Evolutionary conservation across 768 basidiomycete species (phyloP).

Genomic region (Erythrobasidium yunnanense): DNA sequence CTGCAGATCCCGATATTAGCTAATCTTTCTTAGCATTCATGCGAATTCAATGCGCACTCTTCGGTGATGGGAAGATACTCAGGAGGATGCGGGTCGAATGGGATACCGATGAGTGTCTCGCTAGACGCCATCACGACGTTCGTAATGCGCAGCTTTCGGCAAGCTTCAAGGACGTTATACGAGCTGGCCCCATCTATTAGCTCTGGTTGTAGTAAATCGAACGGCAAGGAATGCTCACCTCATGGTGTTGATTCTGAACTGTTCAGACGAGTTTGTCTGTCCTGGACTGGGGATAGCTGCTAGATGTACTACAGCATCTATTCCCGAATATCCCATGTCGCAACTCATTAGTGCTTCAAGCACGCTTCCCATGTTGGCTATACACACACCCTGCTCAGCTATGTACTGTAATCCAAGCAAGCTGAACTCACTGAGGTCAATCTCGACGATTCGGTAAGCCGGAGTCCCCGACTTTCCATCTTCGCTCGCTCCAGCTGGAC

Average conservation of each 20-base stretch:
- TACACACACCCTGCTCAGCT: neutral
- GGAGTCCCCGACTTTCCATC: constrained; percentile 26
- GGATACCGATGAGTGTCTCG: constrained; percentile 36
- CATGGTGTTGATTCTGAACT: constrained; percentile 32
- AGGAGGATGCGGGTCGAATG: constrained; percentile 33
- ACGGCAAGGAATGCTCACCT: neutral
- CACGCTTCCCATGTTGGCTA: constrained; percentile 26
- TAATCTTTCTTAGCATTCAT: constrained; percentile 32
- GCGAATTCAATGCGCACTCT: constrained; percentile 14
- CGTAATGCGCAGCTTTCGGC: constrained; percentile 35
- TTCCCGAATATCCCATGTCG: constrained; percentile 32
- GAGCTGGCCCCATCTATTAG: constrained; percentile 5
- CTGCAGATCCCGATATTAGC: neutral
- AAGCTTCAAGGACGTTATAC: constrained; percentile 38
- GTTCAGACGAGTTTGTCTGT: constrained; percentile 27
- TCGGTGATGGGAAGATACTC: constrained; percentile 34
- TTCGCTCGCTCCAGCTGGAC: constrained; percentile 23
- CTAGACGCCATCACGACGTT: constrained; percentile 35
- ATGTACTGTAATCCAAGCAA: neutral
- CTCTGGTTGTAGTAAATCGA: neutral
- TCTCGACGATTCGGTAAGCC: constrained; percentile 27
- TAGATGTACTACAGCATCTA: constrained; percentile 35
- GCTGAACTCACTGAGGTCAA: constrained; percentile 15
- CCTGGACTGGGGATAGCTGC: constrained; percentile 33
- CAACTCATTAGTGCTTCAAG: constrained; percentile 18